phyloP scores from a whole-genome alignment of 108 stramenopile genomes.

The Discostella stelligeroides region DNA sequence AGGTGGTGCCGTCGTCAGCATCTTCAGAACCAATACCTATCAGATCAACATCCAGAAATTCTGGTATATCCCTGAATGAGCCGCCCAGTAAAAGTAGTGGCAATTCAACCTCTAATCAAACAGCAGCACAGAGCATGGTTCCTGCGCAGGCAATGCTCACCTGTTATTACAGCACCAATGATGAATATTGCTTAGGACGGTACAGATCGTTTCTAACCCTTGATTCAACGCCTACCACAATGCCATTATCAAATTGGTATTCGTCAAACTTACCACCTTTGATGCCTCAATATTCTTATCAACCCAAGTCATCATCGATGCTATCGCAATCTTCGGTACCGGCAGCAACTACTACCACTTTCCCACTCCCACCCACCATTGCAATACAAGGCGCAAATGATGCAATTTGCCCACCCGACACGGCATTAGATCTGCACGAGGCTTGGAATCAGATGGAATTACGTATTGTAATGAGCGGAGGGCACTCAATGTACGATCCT shows the following conservation, averaged over 20 bases:
- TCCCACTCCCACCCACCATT: slow-evolving; percentile 56
- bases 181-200: slow-evolving; percentile 41
- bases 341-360: not conserved
- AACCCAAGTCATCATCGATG: slow-evolving; percentile 1
- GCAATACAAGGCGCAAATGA: slow-evolving; percentile 76
- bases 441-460: slow-evolving; percentile 68
- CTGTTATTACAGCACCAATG: slow-evolving; percentile 72
- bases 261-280: slow-evolving; percentile 27
- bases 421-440: slow-evolving; percentile 66
- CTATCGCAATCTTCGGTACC: no score
- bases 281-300: slow-evolving; percentile 10
- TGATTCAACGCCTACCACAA: slow-evolving; percentile 2
- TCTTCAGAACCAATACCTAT: no score
- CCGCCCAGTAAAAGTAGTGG: no score
- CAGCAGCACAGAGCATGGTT: slow-evolving; percentile 45
- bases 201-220: slow-evolving; percentile 41
- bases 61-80: no score
- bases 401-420: slow-evolving; percentile 75
- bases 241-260: slow-evolving; percentile 25
- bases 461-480: slow-evolving; percentile 57
- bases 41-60: no score
- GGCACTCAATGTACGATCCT: slow-evolving; percentile 86
- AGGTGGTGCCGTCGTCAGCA: no score
- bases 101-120: slow-evolving; percentile 32
- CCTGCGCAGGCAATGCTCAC: slow-evolving; percentile 85